These are phyloP conservation scores for Plenodomus tracheiphilus DNA, from an alignment of 2,329 filamentous ascomycete species.

Conservation along the genomic window DNA sequence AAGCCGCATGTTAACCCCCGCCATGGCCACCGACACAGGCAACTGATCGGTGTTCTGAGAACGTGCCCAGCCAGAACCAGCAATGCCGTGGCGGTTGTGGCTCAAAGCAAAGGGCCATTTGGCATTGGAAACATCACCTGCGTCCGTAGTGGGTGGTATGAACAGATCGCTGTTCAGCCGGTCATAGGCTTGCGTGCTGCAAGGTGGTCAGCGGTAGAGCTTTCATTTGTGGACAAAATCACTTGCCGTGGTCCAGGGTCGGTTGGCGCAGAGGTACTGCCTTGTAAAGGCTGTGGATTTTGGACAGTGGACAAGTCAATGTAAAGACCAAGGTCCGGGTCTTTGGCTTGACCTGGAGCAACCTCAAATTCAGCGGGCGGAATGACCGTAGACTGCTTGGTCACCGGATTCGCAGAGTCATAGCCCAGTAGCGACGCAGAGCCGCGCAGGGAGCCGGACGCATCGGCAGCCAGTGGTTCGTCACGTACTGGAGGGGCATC, in stretches of 20 bases:
- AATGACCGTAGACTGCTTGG: slow-evolving; percentile 38
- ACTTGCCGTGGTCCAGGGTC: slow-evolving; percentile 43
- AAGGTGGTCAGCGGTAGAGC: not conserved
- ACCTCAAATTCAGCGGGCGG: slow-evolving; percentile 42
- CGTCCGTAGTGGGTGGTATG: slow-evolving; percentile 45
- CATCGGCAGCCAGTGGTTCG: slow-evolving; percentile 29
- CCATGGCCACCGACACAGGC: slow-evolving; percentile 47
- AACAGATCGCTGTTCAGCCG: slow-evolving; percentile 47
- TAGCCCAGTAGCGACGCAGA: slow-evolving; percentile 38
- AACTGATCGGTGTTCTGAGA: slow-evolving; percentile 47
- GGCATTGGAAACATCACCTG: slow-evolving; percentile 44
- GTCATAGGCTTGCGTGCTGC: slow-evolving; percentile 31
- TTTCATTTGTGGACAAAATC: not conserved
- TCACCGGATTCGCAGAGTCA: slow-evolving; percentile 35
- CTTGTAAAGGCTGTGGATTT: slow-evolving; percentile 48
- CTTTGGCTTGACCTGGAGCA: slow-evolving; percentile 42
- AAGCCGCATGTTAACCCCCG: slow-evolving; percentile 49
- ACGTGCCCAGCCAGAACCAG: slow-evolving; percentile 47
- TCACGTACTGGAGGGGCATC: slow-evolving; percentile 12
- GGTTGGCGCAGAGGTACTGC: slow-evolving; percentile 42
- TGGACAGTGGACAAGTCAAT: slow-evolving; percentile 44
- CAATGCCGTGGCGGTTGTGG: slow-evolving; percentile 46
- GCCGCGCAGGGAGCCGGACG: slow-evolving; percentile 43
- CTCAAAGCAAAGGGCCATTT: slow-evolving; percentile 50
- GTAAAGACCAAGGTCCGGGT: slow-evolving; percentile 44